Base-by-base conservation (phyloP, 805 yeast genomes). In the Metschnikowia drakensbergensis region DNA sequence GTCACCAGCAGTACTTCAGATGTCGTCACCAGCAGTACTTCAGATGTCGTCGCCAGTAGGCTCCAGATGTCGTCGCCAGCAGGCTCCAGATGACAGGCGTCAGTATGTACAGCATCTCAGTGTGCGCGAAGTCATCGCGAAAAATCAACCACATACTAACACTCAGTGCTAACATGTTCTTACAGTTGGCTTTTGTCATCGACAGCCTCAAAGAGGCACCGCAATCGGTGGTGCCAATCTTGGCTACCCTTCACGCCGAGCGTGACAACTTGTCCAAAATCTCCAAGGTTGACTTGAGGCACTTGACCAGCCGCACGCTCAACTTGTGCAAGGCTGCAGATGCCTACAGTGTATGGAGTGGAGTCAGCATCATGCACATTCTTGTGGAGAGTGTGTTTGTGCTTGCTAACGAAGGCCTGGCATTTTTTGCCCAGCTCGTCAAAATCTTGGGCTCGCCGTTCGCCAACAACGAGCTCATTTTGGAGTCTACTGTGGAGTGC, bases 311-410 rank as follows among this genome's bases (percentile, higher is more conserved):
- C 8, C 57, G 77, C 37, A 64, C 52, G 36, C 67, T 52, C 58
- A 79, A 77, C 55, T 63, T 77, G 38, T 57, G 77, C 47, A 65
- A 70, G 33, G 74, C 81, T 1, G 71, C 71, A 51, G 66, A 71
- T 17, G 69, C 72, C n/a, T 52, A 55, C 32, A 40, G 42, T 9
- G 71, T 79, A 47, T 83, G 88, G 87, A 73, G 80, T 53, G 88
- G 85, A 5, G 73, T 82, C 32, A 80, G 79, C 54, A 54, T 82
- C 5, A 69, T 75, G 9, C 65, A 69, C 35, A 80, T 82, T 0
- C 59, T 82, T 42, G 65, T 51, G 22, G 65, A 62, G 48, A 60
- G 74, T 22, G 47, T 53, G 13, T 47, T 40, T 25, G 41, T 57
- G 67, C 58, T 78, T 40, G 69, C 76, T 34, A 28, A 44, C 30